phyloP scores from a whole-genome alignment of 2,329 filamentous ascomycete species.

The Chrysosporium keratinophilum region DNA sequence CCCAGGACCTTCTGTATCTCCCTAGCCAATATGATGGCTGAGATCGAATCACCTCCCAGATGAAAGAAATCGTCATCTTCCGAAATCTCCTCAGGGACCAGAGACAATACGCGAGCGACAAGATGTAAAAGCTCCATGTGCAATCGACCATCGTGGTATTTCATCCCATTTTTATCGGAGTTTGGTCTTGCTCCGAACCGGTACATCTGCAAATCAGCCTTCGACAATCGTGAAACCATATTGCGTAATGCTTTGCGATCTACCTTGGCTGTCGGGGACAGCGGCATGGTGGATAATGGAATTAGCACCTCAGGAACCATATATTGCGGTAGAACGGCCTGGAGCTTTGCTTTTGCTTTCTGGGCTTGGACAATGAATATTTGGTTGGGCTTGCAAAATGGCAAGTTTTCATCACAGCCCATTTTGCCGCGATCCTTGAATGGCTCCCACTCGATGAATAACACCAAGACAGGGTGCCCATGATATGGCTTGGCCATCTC shows the following conservation, averaged over 20 bases:
- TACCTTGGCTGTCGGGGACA: slow-evolving; percentile 12
- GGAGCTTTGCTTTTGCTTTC: background rate
- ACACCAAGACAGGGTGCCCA: slow-evolving; percentile 1
- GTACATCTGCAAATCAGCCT: slow-evolving; percentile 1
- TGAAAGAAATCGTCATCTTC: slow-evolving; percentile 10
- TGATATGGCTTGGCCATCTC: slow-evolving; percentile 5
- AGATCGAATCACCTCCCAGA: slow-evolving; percentile 12
- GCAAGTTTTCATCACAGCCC: background rate
- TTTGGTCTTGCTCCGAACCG: background rate
- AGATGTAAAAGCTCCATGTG: slow-evolving; percentile 19
- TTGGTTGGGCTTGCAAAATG: slow-evolving; percentile 1
- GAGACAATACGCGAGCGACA: slow-evolving; percentile 27
- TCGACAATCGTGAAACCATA: slow-evolving; percentile 18
- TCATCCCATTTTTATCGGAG: too few relatives aligned
- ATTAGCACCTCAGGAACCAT: slow-evolving; percentile 26
- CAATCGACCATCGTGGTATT: background rate
- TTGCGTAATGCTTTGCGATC: slow-evolving; percentile 21
- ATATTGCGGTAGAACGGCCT: slow-evolving; percentile 6
- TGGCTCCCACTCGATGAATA: slow-evolving; percentile 13
- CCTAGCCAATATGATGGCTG: slow-evolving; percentile 6
- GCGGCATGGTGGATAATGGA: slow-evolving; percentile 15
- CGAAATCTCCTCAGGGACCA: slow-evolving; percentile 19
- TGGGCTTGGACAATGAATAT: background rate
- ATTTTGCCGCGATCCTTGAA: background rate
- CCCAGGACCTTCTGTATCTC: slow-evolving; percentile 5